A percentile compares a stretch with the other conserved stretches of the same genome.
These are phyloP conservation scores for Fraxinus excelsior DNA, from an alignment of 257 asterid genomes.

Conservation along the genomic window DNA sequence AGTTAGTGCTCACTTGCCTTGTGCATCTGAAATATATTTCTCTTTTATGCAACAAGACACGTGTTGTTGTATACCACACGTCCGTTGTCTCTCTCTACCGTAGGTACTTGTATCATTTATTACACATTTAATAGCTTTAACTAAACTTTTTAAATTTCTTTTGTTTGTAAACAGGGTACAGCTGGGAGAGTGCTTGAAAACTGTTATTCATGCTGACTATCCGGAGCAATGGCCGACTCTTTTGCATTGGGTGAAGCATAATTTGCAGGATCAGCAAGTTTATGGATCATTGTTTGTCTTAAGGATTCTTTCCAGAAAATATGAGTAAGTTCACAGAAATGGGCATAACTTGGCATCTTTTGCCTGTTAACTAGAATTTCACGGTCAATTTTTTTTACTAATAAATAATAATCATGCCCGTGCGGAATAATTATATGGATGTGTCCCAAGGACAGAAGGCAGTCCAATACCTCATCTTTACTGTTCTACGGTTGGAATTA, in stretches of 20 bases:
- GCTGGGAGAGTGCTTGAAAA: constrained; percentile 94
- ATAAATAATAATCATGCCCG: not conserved
- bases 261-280: constrained; percentile 87
- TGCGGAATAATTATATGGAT: not conserved
- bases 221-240: constrained; percentile 98
- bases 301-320: constrained; percentile 92
- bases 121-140: not conserved
- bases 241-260: constrained; percentile 86
- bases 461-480: not conserved
- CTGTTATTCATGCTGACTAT: constrained; percentile 83
- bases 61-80: not conserved
- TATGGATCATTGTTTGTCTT: constrained; percentile 90
- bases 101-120: not conserved
- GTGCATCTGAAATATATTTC: not conserved
- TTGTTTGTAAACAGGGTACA: constrained; percentile 67
- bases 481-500: not conserved
- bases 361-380: not conserved
- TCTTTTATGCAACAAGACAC: not conserved
- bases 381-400: not conserved
- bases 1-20: not conserved
- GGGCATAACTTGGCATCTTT: not conserved
- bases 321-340: constrained; percentile 68
- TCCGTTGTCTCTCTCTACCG: not conserved
- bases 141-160: constrained; percentile 24
- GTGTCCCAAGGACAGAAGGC: not conserved